phyloP scores from a whole-genome alignment of 192 early-diverging fungal species.

The Globomyces pollinis-pini region DNA sequence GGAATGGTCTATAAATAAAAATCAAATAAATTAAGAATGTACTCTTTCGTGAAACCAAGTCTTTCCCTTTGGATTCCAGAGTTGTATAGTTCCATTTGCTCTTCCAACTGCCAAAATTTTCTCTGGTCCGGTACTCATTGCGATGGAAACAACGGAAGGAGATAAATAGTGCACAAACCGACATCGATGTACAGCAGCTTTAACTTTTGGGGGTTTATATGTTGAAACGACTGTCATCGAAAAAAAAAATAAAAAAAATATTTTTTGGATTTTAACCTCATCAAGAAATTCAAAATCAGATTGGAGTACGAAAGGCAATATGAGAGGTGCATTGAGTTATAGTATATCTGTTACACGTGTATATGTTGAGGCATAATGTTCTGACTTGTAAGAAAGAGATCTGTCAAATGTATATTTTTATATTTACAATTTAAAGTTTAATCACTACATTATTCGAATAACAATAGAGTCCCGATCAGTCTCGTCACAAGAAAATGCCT shows the following conservation, averaged over 20 bases:
- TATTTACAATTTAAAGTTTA: neutral
- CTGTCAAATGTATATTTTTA: too few species aligned
- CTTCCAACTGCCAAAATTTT: constrained; percentile 68
- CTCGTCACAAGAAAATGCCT: constrained; percentile 40
- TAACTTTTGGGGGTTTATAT: neutral
- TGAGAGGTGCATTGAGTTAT: too few species aligned
- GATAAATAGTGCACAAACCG: constrained; percentile 83
- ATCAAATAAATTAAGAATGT: constrained; percentile 6
- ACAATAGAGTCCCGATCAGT: constrained; percentile 75
- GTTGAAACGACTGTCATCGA: too few species aligned
- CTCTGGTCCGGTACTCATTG: constrained; percentile 49
- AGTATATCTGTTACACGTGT: too few species aligned
- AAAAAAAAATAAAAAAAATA: too few species aligned
- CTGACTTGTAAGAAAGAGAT: too few species aligned
- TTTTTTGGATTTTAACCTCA: too few species aligned
- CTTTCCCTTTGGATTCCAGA: constrained; percentile 66
- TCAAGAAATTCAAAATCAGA: too few species aligned
- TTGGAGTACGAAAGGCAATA: too few species aligned
- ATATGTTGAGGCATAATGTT: too few species aligned
- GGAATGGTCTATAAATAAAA: constrained; percentile 80
- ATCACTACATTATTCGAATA: constrained; percentile 19
- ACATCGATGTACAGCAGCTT: constrained; percentile 30
- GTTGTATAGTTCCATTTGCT: constrained; percentile 88
- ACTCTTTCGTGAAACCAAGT: constrained; percentile 76
- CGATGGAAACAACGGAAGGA: constrained; percentile 72